These are phyloP conservation scores for Hawksworthiomyces lignivorus DNA, from an alignment of 2,329 filamentous ascomycete species.

Conservation along the genomic window DNA sequence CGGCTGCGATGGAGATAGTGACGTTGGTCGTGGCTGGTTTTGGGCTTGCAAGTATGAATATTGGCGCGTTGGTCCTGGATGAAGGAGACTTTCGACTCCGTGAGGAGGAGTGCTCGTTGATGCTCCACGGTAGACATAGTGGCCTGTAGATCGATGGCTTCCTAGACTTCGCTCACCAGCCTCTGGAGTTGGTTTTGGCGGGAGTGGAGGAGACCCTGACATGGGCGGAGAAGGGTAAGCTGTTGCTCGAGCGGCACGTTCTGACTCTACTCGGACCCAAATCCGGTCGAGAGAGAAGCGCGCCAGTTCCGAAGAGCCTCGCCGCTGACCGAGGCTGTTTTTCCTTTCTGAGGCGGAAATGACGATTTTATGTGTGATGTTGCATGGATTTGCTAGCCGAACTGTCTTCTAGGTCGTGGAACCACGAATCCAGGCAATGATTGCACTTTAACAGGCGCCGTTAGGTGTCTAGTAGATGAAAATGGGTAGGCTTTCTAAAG, in stretches of 20 bases:
- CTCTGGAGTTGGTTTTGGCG: constrained; percentile 51
- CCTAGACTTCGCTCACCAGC: constrained; percentile 47
- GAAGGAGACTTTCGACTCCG: constrained; percentile 26
- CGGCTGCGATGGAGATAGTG: neutral
- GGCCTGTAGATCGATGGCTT: constrained; percentile 35
- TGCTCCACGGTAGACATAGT: constrained; percentile 44
- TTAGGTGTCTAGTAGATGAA: no score
- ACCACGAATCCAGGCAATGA: no score
- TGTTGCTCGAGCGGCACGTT: constrained; percentile 45
- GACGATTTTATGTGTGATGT: constrained; percentile 28
- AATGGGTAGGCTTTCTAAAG: no score
- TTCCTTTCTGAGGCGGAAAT: constrained; percentile 34
- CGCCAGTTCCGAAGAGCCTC: constrained; percentile 48
- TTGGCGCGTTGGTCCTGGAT: constrained; percentile 8
- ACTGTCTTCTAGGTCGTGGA: no score
- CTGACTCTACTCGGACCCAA: constrained; percentile 48
- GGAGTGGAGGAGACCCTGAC: constrained; percentile 59
- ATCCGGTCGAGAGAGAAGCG: constrained; percentile 48
- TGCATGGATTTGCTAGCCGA: constrained; percentile 42
- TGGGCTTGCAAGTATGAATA: constrained; percentile 2
- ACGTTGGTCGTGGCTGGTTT: neutral
- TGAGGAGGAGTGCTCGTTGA: constrained; percentile 24
- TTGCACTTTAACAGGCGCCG: no score
- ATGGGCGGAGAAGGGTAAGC: constrained; percentile 68
- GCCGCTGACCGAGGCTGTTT: constrained; percentile 48